These are phyloP conservation scores for Candida tammaniensis DNA, from an alignment of 805 yeast genomes.

Conservation along the genomic window DNA sequence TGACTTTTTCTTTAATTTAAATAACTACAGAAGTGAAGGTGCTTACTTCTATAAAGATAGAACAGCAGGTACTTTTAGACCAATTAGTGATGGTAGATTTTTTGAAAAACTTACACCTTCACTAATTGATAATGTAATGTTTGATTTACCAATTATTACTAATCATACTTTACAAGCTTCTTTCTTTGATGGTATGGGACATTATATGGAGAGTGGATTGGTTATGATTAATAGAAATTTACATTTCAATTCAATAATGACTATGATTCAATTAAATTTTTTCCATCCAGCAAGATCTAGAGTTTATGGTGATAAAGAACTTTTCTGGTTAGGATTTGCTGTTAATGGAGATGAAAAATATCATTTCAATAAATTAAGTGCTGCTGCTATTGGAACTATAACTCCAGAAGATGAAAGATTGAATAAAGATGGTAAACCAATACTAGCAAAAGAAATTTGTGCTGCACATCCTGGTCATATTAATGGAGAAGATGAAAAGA, in stretches of 20 bases:
- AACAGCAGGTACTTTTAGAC: constrained; percentile 24
- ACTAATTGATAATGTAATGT: constrained; percentile 23
- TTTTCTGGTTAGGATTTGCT: constrained; percentile 30
- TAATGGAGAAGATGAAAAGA: constrained; percentile 27
- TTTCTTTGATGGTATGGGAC: constrained; percentile 39
- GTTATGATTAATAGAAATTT: constrained; percentile 23
- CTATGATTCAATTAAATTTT: constrained; percentile 30
- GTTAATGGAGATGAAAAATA: constrained; percentile 26
- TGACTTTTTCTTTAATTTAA: constrained; percentile 25
- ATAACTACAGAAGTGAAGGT: constrained; percentile 30
- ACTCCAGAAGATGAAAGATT: constrained; percentile 27
- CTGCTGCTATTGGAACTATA: constrained; percentile 28
- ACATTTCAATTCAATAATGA: constrained; percentile 24
- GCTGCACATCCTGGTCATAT: constrained; percentile 46
- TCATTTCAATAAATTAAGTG: constrained; percentile 21
- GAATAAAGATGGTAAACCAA: constrained; percentile 15
- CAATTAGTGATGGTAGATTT: constrained; percentile 20
- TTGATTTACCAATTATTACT: constrained; percentile 34
- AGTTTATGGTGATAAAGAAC: constrained; percentile 30
- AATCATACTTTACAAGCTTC: constrained; percentile 26
- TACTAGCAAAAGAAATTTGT: constrained; percentile 29
- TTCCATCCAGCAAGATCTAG: constrained; percentile 20
- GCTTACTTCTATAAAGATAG: constrained; percentile 34
- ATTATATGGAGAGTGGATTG: constrained; percentile 33
- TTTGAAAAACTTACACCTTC: constrained; percentile 27